Percentiles rank a stretch among this genome's conserved stretches.
Evolutionary conservation across 2,329 filamentous ascomycete genomes (phyloP).

Genomic region (Arachnomyces sp.): DNA sequence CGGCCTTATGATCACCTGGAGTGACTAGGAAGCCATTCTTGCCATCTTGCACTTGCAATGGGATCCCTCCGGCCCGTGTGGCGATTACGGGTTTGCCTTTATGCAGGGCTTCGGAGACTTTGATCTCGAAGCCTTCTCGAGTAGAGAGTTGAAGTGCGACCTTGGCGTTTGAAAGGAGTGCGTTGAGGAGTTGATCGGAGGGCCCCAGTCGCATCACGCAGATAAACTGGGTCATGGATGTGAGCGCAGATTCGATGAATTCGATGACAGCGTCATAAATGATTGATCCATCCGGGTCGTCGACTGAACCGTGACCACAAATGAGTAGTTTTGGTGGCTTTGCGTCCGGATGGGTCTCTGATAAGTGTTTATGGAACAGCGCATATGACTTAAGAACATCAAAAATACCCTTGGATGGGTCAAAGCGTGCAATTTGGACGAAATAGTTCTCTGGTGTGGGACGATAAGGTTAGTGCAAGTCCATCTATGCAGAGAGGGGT

Average conservation of each 20-base stretch:
- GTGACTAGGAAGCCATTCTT: conserved; percentile 68
- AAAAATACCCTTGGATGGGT: conserved; percentile 73
- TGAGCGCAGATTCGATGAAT: conserved; percentile 56
- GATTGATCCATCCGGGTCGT: conserved; percentile 66
- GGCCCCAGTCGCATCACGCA: conserved; percentile 69
- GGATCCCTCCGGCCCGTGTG: conserved; percentile 68
- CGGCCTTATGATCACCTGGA: conserved; percentile 59
- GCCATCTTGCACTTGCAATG: conserved; percentile 63
- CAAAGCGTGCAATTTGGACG: conserved; percentile 71
- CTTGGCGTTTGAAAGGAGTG: conserved; percentile 61
- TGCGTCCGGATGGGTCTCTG: conserved; percentile 40
- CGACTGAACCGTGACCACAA: conserved; percentile 69
- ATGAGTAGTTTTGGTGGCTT: conserved; percentile 63
- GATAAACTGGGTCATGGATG: conserved; percentile 55
- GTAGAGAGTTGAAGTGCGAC: conserved; percentile 72
- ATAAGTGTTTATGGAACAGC: conserved; percentile 56
- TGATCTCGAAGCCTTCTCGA: conserved; percentile 77
- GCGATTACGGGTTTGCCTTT: conserved; percentile 72
- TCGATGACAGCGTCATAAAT: conserved; percentile 65
- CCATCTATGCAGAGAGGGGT: background rate
- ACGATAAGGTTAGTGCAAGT: conserved; percentile 41
- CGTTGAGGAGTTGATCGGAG: conserved; percentile 72
- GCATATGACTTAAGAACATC: conserved; percentile 69
- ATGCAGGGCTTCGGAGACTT: conserved; percentile 74
- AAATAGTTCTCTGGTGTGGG: conserved; percentile 59